Base-by-base conservation (phyloP, 176 grass and related monocot genomes). In the Avena eriantha region DNA sequence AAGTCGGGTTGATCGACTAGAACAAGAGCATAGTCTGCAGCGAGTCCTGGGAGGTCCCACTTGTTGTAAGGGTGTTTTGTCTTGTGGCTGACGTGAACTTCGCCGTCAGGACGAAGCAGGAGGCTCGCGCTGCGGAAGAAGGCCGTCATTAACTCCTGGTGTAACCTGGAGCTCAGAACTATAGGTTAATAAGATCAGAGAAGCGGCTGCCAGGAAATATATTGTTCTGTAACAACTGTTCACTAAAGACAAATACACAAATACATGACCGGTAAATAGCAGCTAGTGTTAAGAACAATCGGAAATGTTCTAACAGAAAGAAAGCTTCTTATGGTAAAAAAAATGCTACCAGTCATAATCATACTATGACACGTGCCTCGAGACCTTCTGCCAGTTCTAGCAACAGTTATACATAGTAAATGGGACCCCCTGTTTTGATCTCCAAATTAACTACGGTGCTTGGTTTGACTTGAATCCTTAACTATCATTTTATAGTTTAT, bases 31-130 rank as follows among this genome's bases (percentile, higher is more conserved):
- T 0, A 66, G 14, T 47, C 70, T 12, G 59, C 68, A 1, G 87
- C 90, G 16, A 94, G 78, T 29, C 56, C 4, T 54, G 65, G 34
- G 13, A 94, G 58, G 70, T 88, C 55, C 93, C 90, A 92, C 13
- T 59, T 85, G 9, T 46, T 14, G 4, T 87, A 92, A 3, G 87
- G 73, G 3, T 3, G 11, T 60, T 65, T 70, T 45, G 4, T 86
- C 73, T 94, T 92, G 81, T 92, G 93, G 69, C 82, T 92, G 6
- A 92, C 65, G 45, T 95, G 90, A 31, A 95, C 58, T 92, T 95
- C 82, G 1, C 90, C 93, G 41, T 54, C 17, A 46, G 78, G 59
- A n/a, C 5, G 50, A 57, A 95, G 77, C 58, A 95, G 84, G 65
- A 34, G 73, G 39, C 68, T 36, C 26, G 88, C 81, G 15, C 77